phyloP scores from a whole-genome alignment of 2,329 filamentous ascomycete genomes.

The Alternaria angustiovoidea region DNA sequence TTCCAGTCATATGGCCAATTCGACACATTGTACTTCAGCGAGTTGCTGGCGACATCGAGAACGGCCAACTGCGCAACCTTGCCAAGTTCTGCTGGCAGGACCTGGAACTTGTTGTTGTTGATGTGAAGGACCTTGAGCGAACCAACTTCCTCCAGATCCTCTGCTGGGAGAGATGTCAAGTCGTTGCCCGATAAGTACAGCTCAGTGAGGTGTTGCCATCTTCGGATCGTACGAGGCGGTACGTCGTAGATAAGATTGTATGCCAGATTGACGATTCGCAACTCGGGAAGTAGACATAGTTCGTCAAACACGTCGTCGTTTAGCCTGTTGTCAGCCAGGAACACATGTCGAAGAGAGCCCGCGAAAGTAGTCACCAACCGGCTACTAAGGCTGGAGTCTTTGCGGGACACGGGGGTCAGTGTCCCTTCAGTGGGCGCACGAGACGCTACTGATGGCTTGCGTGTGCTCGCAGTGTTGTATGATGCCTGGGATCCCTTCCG shows the following conservation, averaged over 20 bases:
- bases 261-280: slow-evolving; percentile 89
- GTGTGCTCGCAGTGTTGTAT: slow-evolving; percentile 62
- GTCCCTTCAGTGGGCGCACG: slow-evolving; percentile 67
- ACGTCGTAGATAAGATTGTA: slow-evolving; percentile 96
- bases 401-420: slow-evolving; percentile 69
- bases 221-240: slow-evolving; percentile 84
- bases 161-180: slow-evolving; percentile 86
- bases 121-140: slow-evolving; percentile 90
- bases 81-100: slow-evolving; percentile 91
- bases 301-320: slow-evolving; percentile 97
- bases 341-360: slow-evolving; percentile 81
- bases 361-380: slow-evolving; percentile 87
- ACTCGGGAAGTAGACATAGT: slow-evolving; percentile 79
- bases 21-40: slow-evolving; percentile 96
- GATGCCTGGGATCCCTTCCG: slow-evolving; percentile 88
- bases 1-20: slow-evolving; percentile 99
- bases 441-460: slow-evolving; percentile 85
- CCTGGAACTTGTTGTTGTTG: slow-evolving; percentile 98
- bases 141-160: slow-evolving; percentile 91
- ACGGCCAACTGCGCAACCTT: slow-evolving; percentile 92
- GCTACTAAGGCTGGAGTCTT: slow-evolving; percentile 87
- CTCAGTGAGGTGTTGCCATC: slow-evolving; percentile 89
- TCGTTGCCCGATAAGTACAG: slow-evolving; percentile 96
- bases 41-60: slow-evolving; percentile 93
- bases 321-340: slow-evolving; percentile 90